Conservation (phyloP, 2,329 filamentous ascomycete species). For the Fusarium lyarnte region DNA sequence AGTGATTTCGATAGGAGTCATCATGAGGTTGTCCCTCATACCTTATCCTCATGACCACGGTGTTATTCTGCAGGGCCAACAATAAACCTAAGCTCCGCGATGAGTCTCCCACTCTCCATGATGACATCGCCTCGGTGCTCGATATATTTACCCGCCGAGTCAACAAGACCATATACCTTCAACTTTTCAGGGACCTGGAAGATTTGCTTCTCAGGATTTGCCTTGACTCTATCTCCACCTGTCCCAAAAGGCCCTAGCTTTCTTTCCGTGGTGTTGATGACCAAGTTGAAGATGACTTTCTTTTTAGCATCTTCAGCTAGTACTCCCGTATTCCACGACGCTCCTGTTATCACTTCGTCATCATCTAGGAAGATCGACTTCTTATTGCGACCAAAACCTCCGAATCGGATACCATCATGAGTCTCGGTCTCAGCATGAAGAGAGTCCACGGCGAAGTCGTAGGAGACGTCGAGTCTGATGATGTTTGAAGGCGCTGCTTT, state of each 20-base stretch:
- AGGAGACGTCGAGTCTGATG: background rate
- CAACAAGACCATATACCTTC: background rate
- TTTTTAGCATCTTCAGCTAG: background rate
- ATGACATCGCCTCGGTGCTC: background rate
- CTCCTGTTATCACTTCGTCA: background rate
- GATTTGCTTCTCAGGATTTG: accelerated
- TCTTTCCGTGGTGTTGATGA: background rate
- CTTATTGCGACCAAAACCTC: background rate
- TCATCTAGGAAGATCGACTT: background rate
- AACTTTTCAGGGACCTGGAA: background rate
- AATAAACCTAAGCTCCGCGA: background rate
- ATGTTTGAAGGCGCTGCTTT: background rate
- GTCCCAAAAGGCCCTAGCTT: background rate
- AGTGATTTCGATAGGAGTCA: too few species aligned
- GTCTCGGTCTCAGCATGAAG: background rate
- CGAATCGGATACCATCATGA: background rate
- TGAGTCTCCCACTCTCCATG: background rate
- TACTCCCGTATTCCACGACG: background rate
- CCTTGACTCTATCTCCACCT: accelerated
- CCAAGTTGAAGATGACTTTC: background rate
- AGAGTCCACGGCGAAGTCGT: background rate
- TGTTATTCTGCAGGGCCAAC: accelerated
- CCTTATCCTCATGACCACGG: too few species aligned
- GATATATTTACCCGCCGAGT: background rate
- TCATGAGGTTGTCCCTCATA: too few species aligned